A percentile compares a stretch with the other conserved stretches of the same genome.
Evolutionary conservation across 148 eudicot genomes (phyloP).

Genomic region (Camellia granthamiana): DNA sequence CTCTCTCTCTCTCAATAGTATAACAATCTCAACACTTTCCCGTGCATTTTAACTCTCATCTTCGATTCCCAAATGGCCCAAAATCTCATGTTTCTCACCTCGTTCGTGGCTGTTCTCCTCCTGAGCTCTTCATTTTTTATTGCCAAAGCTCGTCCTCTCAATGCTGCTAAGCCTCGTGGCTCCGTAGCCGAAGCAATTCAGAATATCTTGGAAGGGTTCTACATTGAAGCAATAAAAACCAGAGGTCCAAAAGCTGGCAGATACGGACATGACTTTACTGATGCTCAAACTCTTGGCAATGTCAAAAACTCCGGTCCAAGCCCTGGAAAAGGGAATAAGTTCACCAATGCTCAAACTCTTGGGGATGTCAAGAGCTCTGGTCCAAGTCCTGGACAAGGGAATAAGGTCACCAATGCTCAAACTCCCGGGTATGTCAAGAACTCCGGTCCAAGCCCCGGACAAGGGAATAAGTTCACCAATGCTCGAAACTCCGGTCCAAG

Average conservation of each 20-base stretch:
- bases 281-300: slow-evolving; percentile 17
- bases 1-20: neutral
- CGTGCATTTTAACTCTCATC: neutral
- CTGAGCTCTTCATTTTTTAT: neutral
- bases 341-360: neutral
- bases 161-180: neutral
- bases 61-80: slow-evolving; percentile 8
- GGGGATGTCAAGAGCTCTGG: neutral
- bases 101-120: slow-evolving; percentile 8
- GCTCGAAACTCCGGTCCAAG: slow-evolving; percentile 22
- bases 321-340: neutral
- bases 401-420: no score
- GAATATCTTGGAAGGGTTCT: slow-evolving; percentile 12
- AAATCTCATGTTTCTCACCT: neutral
- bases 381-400: neutral
- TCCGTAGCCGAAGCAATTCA: neutral
- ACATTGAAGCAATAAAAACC: slow-evolving; percentile 20
- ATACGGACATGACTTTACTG: slow-evolving; percentile 19
- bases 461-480: neutral
- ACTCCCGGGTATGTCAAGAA: slow-evolving; percentile 19
- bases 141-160: slow-evolving; percentile 23
- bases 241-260: slow-evolving; percentile 28
- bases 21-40: neutral
- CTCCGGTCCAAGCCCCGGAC: slow-evolving; percentile 21
- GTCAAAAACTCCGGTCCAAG: slow-evolving; percentile 25